Evolutionary conservation across 208 protist genomes (phyloP), one percentile per base, ranked within the genome.

Genomic region (Wallacemonas collosoma): DNA sequence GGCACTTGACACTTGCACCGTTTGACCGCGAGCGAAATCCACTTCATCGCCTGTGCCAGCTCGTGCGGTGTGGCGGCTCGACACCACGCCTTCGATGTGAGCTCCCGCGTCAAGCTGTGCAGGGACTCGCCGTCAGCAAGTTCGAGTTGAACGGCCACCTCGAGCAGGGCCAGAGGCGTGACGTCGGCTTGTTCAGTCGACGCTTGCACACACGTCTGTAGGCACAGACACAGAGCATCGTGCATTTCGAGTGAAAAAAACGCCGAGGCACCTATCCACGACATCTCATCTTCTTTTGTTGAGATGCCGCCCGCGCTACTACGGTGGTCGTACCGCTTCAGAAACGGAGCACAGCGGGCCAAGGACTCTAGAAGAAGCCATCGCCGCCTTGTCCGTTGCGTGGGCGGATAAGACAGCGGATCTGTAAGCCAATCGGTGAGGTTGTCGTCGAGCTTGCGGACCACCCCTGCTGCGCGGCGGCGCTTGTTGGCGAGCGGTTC

Each of bases 11-110:
- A 57, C 61, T 91, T 85, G 72, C 92, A 91, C 0, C 89, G 86
- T 69, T 93, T 90, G 51, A 87, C 79, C 3, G 85, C 85, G 1
- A 95, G 81, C 7, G 92, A 93, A 8, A 93, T 70, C 36, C 74
- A 45, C 8, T 78, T 76, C 5, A 93, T 62, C 6, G 86, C 54
- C 47, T 78, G 41, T 36, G 89, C 85, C 11, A 83, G 76, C 44
- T 86, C 81, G 2, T 38, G 48, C 0, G 60, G n/a, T 2, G 80
- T 71, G 6, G 64, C 73, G 3, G 41, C 55, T 35, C 65, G 53
- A 7, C 79, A 83, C 53, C 68, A 71, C n/a, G 80, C 55, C 3
- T 66, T 45, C 17, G 9, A 71, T 0, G 85, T 87, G 5, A 90
- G 57, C 15, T 60, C 45, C 36, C 80, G 68, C 12, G 71, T 73